Percentiles rank a stretch among this genome's conserved stretches.
Conservation (phyloP, 1,284 basidiomycete species). For the Cryptococcus sp. region DNA sequence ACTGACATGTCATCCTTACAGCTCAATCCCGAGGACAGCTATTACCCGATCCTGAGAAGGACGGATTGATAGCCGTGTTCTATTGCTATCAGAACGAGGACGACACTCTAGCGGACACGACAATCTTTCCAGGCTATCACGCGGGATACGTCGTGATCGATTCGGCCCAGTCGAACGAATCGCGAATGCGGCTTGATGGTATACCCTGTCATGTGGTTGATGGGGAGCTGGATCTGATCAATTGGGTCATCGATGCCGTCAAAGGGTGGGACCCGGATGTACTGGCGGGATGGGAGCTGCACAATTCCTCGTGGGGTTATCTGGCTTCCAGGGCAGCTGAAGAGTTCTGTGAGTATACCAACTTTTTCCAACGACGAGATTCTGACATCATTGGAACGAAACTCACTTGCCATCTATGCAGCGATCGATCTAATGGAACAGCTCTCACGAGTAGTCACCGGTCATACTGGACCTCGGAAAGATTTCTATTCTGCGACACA, state of each 20-base stretch:
- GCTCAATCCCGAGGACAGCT: conserved; percentile 65
- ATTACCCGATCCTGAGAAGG: conserved; percentile 69
- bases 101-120: conserved; percentile 54
- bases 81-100: conserved; percentile 67
- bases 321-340: conserved; percentile 65
- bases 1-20: conserved; percentile 33
- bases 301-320: conserved; percentile 88
- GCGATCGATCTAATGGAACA: conserved; percentile 68
- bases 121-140: conserved; percentile 51
- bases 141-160: conserved; percentile 66
- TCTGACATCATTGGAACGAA: too few species aligned
- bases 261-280: conserved; percentile 86
- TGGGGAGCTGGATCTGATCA: conserved; percentile 80
- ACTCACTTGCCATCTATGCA: conserved; percentile 39
- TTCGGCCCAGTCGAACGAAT: conserved; percentile 27
- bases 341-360: conserved; percentile 59
- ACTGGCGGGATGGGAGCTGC: conserved; percentile 88
- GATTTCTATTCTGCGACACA: conserved; percentile 76
- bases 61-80: conserved; percentile 71
- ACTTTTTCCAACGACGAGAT: not conserved
- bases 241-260: conserved; percentile 73
- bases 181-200: conserved; percentile 43
- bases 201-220: conserved; percentile 62
- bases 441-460: conserved; percentile 66
- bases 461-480: conserved; percentile 52